phyloP scores from a whole-genome alignment of 495 filamentous ascomycete species.

The Cercophora newfieldiana region DNA sequence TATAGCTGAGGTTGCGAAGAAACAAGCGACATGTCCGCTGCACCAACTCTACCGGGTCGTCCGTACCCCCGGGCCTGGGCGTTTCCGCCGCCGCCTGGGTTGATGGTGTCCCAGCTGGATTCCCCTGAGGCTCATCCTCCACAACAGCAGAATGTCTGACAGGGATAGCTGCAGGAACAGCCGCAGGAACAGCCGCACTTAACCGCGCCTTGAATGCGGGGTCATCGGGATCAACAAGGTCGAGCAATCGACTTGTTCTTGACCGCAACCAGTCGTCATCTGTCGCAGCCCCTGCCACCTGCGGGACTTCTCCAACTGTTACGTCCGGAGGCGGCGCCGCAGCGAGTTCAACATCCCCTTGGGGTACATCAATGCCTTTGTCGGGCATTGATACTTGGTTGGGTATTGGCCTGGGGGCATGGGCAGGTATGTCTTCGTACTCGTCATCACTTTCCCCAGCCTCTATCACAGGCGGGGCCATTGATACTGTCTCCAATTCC shows the following conservation, averaged over 20 bases:
- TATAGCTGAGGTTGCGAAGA: slow-evolving; percentile 84
- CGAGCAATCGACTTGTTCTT: slow-evolving; percentile 85
- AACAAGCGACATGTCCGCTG: slow-evolving; percentile 71
- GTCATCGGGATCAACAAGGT: slow-evolving; percentile 67
- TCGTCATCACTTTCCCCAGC: slow-evolving; percentile 62
- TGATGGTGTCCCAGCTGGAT: neutral
- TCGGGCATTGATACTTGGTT: slow-evolving; percentile 28
- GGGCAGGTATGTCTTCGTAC: slow-evolving; percentile 58
- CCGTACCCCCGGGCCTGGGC: slow-evolving; percentile 30
- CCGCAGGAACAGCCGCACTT: slow-evolving; percentile 13
- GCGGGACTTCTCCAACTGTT: slow-evolving; percentile 15
- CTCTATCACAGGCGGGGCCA: slow-evolving; percentile 48
- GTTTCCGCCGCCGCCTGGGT: slow-evolving; percentile 22
- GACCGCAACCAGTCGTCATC: slow-evolving; percentile 94
- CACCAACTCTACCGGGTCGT: slow-evolving; percentile 49
- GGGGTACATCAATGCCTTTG: slow-evolving; percentile 11
- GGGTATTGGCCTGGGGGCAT: slow-evolving; percentile 39
- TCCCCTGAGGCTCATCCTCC: neutral
- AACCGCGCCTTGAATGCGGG: slow-evolving; percentile 30
- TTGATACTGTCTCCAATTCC: slow-evolving; percentile 30
- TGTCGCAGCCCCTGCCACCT: slow-evolving; percentile 44
- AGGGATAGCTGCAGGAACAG: slow-evolving; percentile 8
- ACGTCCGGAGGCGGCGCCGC: slow-evolving; percentile 17
- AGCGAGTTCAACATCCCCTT: neutral
- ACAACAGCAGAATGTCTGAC: too few relatives aligned